Conservation (phyloP, 2,329 filamentous ascomycete species). For the Colletotrichum simmondsii region DNA sequence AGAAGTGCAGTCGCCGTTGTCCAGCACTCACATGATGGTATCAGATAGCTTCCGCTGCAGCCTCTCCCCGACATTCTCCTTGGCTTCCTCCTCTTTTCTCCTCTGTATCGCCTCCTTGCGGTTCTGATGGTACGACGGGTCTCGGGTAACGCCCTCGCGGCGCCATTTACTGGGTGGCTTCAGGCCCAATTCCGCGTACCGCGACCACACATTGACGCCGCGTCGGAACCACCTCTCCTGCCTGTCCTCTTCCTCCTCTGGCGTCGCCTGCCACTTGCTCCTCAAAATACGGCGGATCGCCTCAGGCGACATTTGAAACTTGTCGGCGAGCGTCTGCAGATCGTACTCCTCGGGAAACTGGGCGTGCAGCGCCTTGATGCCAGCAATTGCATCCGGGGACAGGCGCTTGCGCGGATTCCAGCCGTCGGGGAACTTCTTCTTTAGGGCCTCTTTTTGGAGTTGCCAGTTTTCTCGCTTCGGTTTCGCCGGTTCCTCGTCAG, state of each 20-base stretch:
- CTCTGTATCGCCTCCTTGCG: conserved; percentile 41
- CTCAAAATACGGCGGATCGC: conserved; percentile 88
- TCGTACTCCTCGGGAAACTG: conserved; percentile 83
- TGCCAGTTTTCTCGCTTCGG: conserved; percentile 70
- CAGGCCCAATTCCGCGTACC: conserved; percentile 68
- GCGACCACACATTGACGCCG: conserved; percentile 68
- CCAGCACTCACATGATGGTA: conserved; percentile 38
- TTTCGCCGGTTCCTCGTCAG: conserved; percentile 30
- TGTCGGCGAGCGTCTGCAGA: conserved; percentile 75
- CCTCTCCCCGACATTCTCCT: conserved; percentile 39
- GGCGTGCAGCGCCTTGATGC: conserved; percentile 83
- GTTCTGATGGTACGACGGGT: conserved; percentile 53
- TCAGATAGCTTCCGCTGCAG: conserved; percentile 41
- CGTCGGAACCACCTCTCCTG: conserved; percentile 71
- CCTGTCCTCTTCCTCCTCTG: conserved; percentile 66
- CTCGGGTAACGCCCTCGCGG: conserved; percentile 60
- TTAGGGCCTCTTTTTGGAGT: conserved; percentile 78
- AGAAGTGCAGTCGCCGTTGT: neutral
- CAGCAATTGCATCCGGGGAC: conserved; percentile 91
- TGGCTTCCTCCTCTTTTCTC: conserved; percentile 43
- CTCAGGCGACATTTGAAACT: conserved; percentile 90
- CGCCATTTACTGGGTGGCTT: conserved; percentile 73
- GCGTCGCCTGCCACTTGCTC: conserved; percentile 76
- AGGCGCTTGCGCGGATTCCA: conserved; percentile 89
- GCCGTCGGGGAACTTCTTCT: conserved; percentile 81